Evolutionary conservation across 371 early-diverging fungal species (phyloP).

Genomic region (Syncephalastrum sp.): DNA sequence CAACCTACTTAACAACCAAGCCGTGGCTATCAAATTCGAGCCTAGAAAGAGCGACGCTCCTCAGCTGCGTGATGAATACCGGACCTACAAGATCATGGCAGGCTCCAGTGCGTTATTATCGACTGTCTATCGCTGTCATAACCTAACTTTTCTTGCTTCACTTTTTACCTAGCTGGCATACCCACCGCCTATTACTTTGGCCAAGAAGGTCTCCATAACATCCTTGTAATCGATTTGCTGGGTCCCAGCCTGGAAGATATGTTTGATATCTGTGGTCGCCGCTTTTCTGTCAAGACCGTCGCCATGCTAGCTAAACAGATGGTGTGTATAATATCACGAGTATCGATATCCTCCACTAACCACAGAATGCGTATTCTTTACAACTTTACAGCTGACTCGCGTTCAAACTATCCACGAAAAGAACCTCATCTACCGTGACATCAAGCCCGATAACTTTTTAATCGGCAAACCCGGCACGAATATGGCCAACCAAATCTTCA

Average conservation of each 20-base stretch:
- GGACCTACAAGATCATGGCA: slow-evolving; percentile 85
- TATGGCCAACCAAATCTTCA: slow-evolving; percentile 51
- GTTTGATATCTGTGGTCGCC: slow-evolving; percentile 89
- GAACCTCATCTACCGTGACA: slow-evolving; percentile 95
- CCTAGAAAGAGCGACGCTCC: slow-evolving; percentile 92
- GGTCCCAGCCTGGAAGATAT: slow-evolving; percentile 94
- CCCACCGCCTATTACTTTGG: slow-evolving; percentile 90
- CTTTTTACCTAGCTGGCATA: slow-evolving; percentile 58
- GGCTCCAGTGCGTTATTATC: slow-evolving; percentile 58
- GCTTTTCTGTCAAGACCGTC: slow-evolving; percentile 88
- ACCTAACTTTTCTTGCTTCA: not conserved
- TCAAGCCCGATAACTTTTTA: slow-evolving; percentile 99
- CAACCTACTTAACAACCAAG: slow-evolving; percentile 77
- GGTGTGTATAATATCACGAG: slow-evolving; percentile 35
- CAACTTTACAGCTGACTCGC: slow-evolving; percentile 69
- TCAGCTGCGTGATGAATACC: slow-evolving; percentile 90
- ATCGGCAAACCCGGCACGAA: slow-evolving; percentile 68
- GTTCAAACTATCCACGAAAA: slow-evolving; percentile 93
- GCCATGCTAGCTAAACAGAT: slow-evolving; percentile 94
- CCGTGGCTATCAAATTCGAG: slow-evolving; percentile 93
- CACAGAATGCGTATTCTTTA: not conserved
- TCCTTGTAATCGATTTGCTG: slow-evolving; percentile 92
- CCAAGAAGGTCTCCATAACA: slow-evolving; percentile 88
- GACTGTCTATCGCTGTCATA: no score
- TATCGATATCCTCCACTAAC: no score